Conservation (phyloP, 1,284 basidiomycete genomes). For the Sphagnurus paluster region DNA sequence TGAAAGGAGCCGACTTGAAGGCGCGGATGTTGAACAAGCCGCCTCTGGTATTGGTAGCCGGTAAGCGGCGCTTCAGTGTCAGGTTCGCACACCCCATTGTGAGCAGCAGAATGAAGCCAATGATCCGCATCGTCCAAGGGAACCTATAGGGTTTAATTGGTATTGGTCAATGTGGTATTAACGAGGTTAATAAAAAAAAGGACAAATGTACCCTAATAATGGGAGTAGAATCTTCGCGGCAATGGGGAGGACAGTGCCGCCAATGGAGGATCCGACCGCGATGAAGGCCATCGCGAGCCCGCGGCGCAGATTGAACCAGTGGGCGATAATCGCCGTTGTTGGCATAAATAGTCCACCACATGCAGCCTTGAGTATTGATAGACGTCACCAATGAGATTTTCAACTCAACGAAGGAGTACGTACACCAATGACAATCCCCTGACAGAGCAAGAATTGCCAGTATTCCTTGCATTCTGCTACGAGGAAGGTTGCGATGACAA, state of each 20-base stretch:
- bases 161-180: no score
- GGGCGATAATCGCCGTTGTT: constrained; percentile 44
- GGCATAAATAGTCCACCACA: constrained; percentile 51
- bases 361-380: constrained; percentile 33
- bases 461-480: constrained; percentile 55
- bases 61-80: constrained; percentile 50
- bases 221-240: constrained; percentile 43
- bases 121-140: constrained; percentile 60
- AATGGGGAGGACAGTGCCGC: constrained; percentile 52
- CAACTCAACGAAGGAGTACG: constrained; percentile 15
- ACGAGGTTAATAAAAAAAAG: no score
- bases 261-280: constrained; percentile 42
- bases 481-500: constrained; percentile 54
- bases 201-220: constrained; percentile 36
- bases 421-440: constrained; percentile 53
- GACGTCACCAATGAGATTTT: background rate
- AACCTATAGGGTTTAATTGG: no score
- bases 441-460: constrained; percentile 61
- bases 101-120: constrained; percentile 52
- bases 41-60: constrained; percentile 40
- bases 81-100: constrained; percentile 45
- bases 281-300: constrained; percentile 44
- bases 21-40: constrained; percentile 47
- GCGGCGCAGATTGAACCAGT: constrained; percentile 49
- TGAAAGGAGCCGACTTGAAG: constrained; percentile 44